These are phyloP conservation scores for Lyophyllum shimeji DNA, from an alignment of 768 basidiomycete genomes.

Conservation along the genomic window DNA sequence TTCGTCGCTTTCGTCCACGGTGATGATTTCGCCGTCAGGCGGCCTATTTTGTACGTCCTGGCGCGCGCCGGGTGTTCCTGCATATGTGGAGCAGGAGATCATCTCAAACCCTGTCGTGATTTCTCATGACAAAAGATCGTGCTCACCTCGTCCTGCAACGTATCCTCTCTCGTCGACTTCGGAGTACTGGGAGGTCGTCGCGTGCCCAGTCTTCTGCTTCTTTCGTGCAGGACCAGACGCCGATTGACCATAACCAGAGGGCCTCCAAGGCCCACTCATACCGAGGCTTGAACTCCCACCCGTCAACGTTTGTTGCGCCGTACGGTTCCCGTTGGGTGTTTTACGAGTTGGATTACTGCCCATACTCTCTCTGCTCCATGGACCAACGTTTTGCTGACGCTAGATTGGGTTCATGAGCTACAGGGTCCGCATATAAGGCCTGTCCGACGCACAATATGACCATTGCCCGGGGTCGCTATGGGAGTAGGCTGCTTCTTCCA, in stretches of 20 bases:
- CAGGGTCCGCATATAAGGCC: not conserved
- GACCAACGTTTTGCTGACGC: not conserved
- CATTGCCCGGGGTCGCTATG: not conserved
- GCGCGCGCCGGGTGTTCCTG: not conserved
- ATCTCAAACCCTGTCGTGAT: not conserved
- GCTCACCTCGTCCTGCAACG: not conserved
- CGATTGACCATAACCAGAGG: too few species aligned
- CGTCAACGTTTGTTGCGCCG: not conserved
- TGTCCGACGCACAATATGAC: not conserved
- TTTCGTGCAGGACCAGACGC: not conserved
- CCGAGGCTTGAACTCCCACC: not conserved
- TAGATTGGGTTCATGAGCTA: not conserved
- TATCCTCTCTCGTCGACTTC: not conserved
- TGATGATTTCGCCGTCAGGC: not conserved
- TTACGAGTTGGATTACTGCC: not conserved
- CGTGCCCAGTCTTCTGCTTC: not conserved
- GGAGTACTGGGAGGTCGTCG: not conserved
- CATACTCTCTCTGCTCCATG: not conserved
- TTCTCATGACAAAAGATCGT: not conserved
- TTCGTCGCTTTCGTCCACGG: slow-evolving; percentile 8
- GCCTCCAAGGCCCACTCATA: too few species aligned
- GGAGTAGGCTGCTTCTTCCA: not conserved
- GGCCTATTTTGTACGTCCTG: not conserved
- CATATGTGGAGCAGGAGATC: not conserved
- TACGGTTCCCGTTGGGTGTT: not conserved